Conservation (phyloP, 2,329 filamentous ascomycete genomes). For the Xenoacremonium recifei region DNA sequence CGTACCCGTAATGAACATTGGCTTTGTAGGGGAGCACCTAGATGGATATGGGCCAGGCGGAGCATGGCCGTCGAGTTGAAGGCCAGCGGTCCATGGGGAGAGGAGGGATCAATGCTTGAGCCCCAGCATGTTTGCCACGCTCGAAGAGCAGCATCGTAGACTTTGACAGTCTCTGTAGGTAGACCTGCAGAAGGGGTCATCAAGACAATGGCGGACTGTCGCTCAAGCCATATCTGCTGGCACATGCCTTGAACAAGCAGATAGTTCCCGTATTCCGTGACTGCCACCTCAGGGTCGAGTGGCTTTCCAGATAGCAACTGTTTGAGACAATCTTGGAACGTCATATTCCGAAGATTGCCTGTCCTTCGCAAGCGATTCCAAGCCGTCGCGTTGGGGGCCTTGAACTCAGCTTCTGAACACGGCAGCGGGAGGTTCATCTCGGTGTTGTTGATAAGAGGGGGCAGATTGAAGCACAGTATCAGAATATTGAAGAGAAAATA, state of each 20-base stretch:
- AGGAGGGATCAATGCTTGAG: slow-evolving; percentile 8
- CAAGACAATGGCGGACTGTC: neutral
- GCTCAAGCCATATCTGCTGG: slow-evolving; percentile 11
- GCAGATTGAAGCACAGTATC: slow-evolving; percentile 7
- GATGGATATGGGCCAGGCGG: slow-evolving; percentile 27
- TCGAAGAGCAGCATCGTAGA: slow-evolving; percentile 5
- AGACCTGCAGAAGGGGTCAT: slow-evolving; percentile 4
- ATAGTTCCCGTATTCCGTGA: slow-evolving; percentile 14
- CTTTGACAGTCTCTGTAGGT: slow-evolving; percentile 1
- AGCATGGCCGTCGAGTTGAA: slow-evolving; percentile 47
- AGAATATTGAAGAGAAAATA: slow-evolving; percentile 4
- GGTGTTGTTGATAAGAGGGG: slow-evolving; percentile 6
- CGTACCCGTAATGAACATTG: no score
- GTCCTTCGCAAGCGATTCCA: neutral
- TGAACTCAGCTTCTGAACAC: slow-evolving; percentile 3
- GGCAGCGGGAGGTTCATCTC: slow-evolving; percentile 5
- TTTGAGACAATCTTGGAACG: slow-evolving; percentile 3
- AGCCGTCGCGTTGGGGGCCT: slow-evolving; percentile 1
- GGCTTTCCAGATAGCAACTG: slow-evolving; percentile 1
- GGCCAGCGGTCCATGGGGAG: slow-evolving; percentile 56
- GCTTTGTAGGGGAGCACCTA: no score
- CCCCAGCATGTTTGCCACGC: slow-evolving; percentile 9
- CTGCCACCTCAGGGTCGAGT: slow-evolving; percentile 4
- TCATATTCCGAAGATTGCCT: neutral
- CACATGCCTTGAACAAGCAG: slow-evolving; percentile 11